A percentile compares a stretch with the other conserved stretches of the same genome.
These are phyloP conservation scores for Elongisporangium prolatum DNA, from an alignment of 352 stramenopile species.

Conservation along the genomic window DNA sequence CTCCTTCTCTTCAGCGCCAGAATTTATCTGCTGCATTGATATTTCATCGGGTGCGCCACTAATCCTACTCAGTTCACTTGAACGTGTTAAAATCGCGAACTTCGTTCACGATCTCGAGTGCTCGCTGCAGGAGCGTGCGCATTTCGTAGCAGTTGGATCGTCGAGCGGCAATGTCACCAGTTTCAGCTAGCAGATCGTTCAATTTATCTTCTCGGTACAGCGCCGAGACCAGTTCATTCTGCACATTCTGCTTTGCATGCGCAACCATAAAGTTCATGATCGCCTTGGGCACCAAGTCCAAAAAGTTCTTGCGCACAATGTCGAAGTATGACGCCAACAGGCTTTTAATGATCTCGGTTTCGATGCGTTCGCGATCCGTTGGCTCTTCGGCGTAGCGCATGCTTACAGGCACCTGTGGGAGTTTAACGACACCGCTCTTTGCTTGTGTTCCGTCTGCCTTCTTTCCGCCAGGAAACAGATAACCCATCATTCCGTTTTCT, in stretches of 20 bases:
- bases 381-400: slow-evolving; percentile 95
- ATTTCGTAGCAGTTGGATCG: slow-evolving; percentile 97
- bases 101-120: slow-evolving; percentile 98
- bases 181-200: slow-evolving; percentile 94
- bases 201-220: slow-evolving; percentile 97
- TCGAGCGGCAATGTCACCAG: slow-evolving; percentile 91
- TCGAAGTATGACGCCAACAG: slow-evolving; percentile 97
- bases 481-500: slow-evolving; percentile 68
- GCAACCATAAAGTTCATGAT: slow-evolving; percentile 98
- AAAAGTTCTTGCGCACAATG: slow-evolving; percentile 98
- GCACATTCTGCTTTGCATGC: slow-evolving; percentile 94
- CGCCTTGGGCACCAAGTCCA: slow-evolving; percentile 99
- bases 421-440: slow-evolving; percentile 86
- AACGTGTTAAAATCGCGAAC: slow-evolving; percentile 98
- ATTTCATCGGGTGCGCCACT: neutral
- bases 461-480: slow-evolving; percentile 62
- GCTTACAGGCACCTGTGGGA: slow-evolving; percentile 94
- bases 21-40: neutral
- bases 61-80: slow-evolving; percentile 61
- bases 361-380: slow-evolving; percentile 94
- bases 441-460: slow-evolving; percentile 22
- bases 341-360: slow-evolving; percentile 99
- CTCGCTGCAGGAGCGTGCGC: slow-evolving; percentile 93
- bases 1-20: neutral
- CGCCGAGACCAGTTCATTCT: slow-evolving; percentile 96